Conservation (phyloP, 352 stramenopile species). For the Thalassiosira mediterranea region DNA sequence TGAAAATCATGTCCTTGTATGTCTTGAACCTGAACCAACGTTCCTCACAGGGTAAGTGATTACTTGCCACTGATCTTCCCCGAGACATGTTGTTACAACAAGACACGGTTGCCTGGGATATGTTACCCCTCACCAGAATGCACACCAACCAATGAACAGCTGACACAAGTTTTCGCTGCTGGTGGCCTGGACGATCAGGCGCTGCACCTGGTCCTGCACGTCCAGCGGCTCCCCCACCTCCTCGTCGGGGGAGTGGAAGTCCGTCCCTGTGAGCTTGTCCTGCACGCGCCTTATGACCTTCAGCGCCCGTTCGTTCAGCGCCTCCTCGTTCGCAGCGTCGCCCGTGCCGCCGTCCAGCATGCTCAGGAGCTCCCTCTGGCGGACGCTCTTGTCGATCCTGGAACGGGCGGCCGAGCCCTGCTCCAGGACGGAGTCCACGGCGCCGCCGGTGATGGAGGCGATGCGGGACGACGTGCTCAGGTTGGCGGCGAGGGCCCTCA, state of each 20-base stretch:
- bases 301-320: conserved; percentile 94
- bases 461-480: conserved; percentile 69
- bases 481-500: conserved; percentile 73
- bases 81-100: no score
- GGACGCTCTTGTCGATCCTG: conserved; percentile 73
- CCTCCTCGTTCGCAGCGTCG: conserved; percentile 80
- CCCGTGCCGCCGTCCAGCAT: conserved; percentile 62
- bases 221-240: conserved; percentile 71
- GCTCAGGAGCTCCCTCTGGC: conserved; percentile 73
- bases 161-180: conserved; percentile 99
- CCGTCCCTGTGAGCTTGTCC: conserved; percentile 97
- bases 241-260: conserved; percentile 88
- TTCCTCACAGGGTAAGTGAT: no score
- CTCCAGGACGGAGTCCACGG: conserved; percentile 38
- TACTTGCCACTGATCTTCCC: no score
- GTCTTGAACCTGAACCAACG: no score
- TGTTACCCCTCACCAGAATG: conserved; percentile 85
- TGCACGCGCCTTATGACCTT: conserved; percentile 97
- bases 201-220: conserved; percentile 94
- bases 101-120: no score
- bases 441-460: conserved; percentile 70
- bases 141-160: conserved; percentile 98
- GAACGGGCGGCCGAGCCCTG: conserved; percentile 70
- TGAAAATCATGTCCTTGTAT: no score
- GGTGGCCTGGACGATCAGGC: conserved; percentile 97